phyloP scores from a whole-genome alignment of 805 yeast species.

The Saturnispora gosingensis region DNA sequence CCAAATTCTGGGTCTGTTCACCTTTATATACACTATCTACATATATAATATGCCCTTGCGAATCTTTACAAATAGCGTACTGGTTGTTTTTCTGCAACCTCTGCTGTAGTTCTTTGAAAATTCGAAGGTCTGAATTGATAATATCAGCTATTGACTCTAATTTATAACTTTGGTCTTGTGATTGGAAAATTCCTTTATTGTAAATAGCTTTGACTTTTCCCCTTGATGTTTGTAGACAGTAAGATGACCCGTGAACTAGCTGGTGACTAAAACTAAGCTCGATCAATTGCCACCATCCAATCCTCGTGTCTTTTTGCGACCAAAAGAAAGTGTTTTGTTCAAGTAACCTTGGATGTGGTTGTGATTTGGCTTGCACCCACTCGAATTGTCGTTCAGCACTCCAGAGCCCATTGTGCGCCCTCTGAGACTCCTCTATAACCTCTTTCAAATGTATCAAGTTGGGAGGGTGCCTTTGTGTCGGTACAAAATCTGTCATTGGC shows the following conservation, averaged over 20 bases:
- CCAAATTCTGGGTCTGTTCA: background rate
- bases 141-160: background rate
- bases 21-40: background rate
- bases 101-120: background rate
- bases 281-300: background rate
- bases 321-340: constrained; percentile 3
- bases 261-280: background rate
- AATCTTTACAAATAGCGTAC: background rate
- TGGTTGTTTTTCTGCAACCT: background rate
- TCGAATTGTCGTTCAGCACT: constrained; percentile 6
- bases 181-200: background rate
- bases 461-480: constrained; percentile 2
- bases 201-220: background rate
- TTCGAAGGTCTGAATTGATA: background rate
- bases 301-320: background rate
- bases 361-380: constrained; percentile 2
- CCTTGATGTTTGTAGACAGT: background rate
- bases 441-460: constrained; percentile 3
- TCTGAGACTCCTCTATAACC: constrained; percentile 1
- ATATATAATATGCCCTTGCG: background rate
- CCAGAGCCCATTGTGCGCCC: background rate
- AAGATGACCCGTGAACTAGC: background rate
- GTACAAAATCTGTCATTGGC: constrained; percentile 1
- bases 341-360: background rate
- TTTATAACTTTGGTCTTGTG: background rate